These are phyloP conservation scores for Fusarium sp. DNA, from an alignment of 2,329 filamentous ascomycete genomes.

Conservation along the genomic window DNA sequence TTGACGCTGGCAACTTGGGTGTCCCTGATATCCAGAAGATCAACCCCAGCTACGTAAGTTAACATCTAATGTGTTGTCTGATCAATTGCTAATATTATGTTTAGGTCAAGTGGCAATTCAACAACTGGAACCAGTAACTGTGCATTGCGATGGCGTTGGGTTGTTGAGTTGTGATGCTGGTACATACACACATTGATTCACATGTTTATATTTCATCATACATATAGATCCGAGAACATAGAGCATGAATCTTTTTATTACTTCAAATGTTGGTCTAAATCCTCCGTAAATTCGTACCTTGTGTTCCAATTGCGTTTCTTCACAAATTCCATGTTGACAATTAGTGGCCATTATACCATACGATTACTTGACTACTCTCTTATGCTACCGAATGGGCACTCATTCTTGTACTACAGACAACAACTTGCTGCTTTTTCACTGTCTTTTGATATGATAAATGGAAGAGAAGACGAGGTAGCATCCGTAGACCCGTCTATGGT, in stretches of 20 bases:
- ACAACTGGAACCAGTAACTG: conserved; percentile 42
- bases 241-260: neutral
- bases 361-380: neutral
- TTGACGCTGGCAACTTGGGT: conserved; percentile 59
- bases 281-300: neutral
- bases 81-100: neutral
- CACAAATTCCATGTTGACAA: neutral
- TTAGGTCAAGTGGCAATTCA: conserved; percentile 44
- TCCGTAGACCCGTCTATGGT: neutral
- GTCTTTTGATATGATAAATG: neutral
- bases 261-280: neutral
- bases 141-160: conserved; percentile 1
- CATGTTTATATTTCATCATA: conserved; percentile 29
- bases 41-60: conserved; percentile 43
- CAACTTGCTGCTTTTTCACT: neutral
- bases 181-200: conserved; percentile 37
- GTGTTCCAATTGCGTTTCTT: neutral
- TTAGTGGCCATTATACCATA: neutral
- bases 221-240: conserved; percentile 21
- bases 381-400: no score
- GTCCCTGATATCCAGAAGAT: conserved; percentile 54
- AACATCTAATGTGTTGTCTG: fast-evolving
- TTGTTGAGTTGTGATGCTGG: conserved; percentile 8
- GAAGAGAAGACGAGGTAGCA: neutral
- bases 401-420: neutral